These are phyloP conservation scores for Ganoderma lingzhi DNA, from an alignment of 1,284 basidiomycete genomes.

Conservation along the genomic window DNA sequence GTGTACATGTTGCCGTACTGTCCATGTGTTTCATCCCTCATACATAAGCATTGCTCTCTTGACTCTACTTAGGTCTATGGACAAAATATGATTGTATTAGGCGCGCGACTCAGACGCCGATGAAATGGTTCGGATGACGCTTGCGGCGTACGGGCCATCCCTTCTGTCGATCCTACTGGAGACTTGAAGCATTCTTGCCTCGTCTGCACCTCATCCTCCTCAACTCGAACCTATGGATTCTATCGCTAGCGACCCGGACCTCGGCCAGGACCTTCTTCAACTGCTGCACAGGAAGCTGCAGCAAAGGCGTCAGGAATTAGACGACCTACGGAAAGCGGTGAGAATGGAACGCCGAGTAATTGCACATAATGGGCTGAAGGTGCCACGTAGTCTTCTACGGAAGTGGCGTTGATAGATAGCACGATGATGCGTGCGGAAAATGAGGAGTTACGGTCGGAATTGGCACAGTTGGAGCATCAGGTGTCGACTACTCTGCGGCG, in stretches of 20 bases:
- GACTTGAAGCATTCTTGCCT: background rate
- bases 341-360: background rate
- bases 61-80: background rate
- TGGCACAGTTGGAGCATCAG: conserved; percentile 7
- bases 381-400: background rate
- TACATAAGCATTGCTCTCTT: background rate
- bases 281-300: conserved; percentile 27
- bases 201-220: background rate
- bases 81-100: background rate
- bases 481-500: conserved; percentile 1
- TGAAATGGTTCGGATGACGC: background rate
- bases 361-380: background rate
- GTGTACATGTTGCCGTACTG: background rate
- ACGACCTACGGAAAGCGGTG: conserved; percentile 18
- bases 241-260: conserved; percentile 16
- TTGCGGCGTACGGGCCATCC: background rate
- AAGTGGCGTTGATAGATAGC: conserved; percentile 18
- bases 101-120: background rate
- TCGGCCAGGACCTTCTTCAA: conserved; percentile 22
- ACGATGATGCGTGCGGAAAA: conserved; percentile 16
- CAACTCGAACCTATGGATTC: conserved; percentile 17
- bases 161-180: too few relatives aligned
- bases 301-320: conserved; percentile 19
- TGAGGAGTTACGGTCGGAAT: conserved; percentile 15
- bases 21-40: background rate